Percentiles rank a stretch among this genome's conserved stretches.
phyloP scores from a whole-genome alignment of 75 land plant species.

The Pseudotsuga menziesii region DNA sequence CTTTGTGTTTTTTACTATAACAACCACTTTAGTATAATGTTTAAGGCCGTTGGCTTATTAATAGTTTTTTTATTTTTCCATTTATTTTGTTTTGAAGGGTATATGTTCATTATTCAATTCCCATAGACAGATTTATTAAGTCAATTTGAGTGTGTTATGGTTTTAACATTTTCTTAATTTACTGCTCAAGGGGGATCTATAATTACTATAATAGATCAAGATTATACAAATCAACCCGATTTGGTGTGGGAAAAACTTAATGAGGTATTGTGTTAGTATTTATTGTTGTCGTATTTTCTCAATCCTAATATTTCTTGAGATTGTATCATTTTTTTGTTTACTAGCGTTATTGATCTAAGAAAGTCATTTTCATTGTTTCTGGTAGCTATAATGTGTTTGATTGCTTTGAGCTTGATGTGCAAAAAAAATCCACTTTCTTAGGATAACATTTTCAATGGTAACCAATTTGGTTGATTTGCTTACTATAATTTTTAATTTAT shows the following conservation, averaged over 20 bases:
- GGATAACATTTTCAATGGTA: no score
- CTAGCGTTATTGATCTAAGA: neutral
- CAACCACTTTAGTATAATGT: slow-evolving; percentile 98
- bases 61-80: neutral
- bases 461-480: no score
- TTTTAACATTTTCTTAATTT: slow-evolving; percentile 6
- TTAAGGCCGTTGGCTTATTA: slow-evolving; percentile 53
- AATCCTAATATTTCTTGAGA: neutral
- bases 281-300: neutral
- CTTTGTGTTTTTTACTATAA: slow-evolving; percentile 98
- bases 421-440: no score
- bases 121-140: neutral
- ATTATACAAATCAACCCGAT: slow-evolving; percentile 86
- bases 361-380: neutral
- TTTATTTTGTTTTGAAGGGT: neutral
- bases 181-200: slow-evolving; percentile 76
- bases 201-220: slow-evolving; percentile 88
- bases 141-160: neutral
- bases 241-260: slow-evolving; percentile 95
- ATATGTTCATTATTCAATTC: neutral
- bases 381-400: neutral
- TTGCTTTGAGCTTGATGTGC: slow-evolving; percentile 10
- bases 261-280: slow-evolving; percentile 54
- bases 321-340: no score
- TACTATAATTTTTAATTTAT: no score